A percentile compares a stretch with the other conserved stretches of the same genome.
Evolutionary conservation across 2,329 filamentous ascomycete species (phyloP).

Genomic region (Cordyceps javanica): DNA sequence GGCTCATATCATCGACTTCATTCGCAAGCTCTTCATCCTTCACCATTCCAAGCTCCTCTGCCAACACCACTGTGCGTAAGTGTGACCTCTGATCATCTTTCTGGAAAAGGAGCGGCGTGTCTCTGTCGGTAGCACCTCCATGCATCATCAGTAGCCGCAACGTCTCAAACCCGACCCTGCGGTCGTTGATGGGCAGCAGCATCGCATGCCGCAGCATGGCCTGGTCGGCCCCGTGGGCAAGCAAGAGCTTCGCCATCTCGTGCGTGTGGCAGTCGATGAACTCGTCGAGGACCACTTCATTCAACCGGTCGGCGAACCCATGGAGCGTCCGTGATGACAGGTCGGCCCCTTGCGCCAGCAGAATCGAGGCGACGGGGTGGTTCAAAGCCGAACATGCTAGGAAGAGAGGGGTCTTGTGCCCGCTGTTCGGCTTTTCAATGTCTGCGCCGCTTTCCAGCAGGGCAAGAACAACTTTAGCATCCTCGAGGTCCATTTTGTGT

Average conservation of each 20-base stretch:
- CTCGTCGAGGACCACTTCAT: neutral
- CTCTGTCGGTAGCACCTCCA: neutral
- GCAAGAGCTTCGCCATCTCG: neutral
- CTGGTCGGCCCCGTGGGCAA: neutral
- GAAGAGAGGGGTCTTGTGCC: neutral
- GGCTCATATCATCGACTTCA: too few species aligned
- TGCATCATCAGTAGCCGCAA: neutral
- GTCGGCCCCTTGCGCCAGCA: neutral
- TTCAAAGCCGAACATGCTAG: neutral
- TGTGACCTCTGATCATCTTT: rapidly evolving
- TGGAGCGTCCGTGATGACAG: neutral
- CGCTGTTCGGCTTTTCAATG: neutral
- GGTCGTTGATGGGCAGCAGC: neutral
- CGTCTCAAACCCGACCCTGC: neutral
- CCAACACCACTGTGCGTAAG: neutral
- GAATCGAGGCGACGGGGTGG: neutral
- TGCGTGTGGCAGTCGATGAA: neutral
- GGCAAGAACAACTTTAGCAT: neutral
- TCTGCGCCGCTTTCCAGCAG: constrained; percentile 1
- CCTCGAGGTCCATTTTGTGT: neutral
- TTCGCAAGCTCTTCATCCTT: neutral
- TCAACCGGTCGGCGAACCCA: neutral
- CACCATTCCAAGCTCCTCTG: neutral
- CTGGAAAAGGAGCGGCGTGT: neutral
- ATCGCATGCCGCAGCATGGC: neutral